Evolutionary conservation across 495 filamentous ascomycete genomes (phyloP), one percentile per base, ranked within the genome.

Genomic region (Daldinia concentrica): DNA sequence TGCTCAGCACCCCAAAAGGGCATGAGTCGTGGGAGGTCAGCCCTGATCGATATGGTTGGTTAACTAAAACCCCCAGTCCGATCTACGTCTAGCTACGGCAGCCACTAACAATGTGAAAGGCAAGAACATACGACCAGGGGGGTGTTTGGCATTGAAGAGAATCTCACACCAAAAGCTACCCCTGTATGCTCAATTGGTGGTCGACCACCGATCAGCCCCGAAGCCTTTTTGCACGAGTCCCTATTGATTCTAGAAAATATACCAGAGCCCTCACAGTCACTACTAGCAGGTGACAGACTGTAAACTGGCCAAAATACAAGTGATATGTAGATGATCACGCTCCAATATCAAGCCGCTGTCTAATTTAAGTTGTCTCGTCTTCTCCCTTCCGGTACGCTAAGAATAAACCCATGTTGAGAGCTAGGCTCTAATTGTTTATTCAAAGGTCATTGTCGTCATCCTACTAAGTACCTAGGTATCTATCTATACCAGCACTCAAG

Each of bases 71-170:
- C 70, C 70, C 70, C 19, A 69, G 70, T 62, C 61, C 30, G 70
- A 73, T 73, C 70, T 73, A 58, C 70, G 48, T 64, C 70, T 9
- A 68, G 54, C 60, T 65, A 30, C 50, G 29, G 54, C 65, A 52
- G 30, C 51, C 59, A 64, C 64, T 64, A 67, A 62, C 60, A 62
- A 58, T 66, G 61, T 48, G 54, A 43, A 73, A 36, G 36, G 26
- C 34, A 66, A 29, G 22, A 54, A 69, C 45, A 65, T 50, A 69
- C 34, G 43, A 73, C 61, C 34, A 54, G 65, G 66, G 61, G 39
- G 17, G 51, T 65, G 60, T 73, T 73, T 73, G 56, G 66, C 61
- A 69, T 61, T 62, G 64, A 68, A 69, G 54, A 51, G 57, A 58
- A 58, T 50, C 58, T 63, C 19, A 64, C 50, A 22, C 66, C 63